Evolutionary conservation across 352 stramenopile species (phyloP), one percentile per base, ranked within the genome.

Genomic region (Pythium myriotylum): DNA sequence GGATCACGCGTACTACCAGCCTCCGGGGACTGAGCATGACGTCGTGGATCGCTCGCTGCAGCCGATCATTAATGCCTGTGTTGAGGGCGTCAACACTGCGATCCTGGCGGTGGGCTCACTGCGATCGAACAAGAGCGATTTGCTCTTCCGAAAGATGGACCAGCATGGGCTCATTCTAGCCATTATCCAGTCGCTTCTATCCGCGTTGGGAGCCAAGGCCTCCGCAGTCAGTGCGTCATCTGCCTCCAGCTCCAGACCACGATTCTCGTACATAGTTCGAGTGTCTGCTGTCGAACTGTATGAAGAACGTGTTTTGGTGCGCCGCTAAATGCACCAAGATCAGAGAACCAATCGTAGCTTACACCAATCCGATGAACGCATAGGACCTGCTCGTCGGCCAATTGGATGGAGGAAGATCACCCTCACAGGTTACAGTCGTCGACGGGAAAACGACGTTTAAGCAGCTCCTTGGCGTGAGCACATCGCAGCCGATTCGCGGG

Each of bases 241-340:
- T 2, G 13, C 17, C 14, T 26, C 24, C 1, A 33, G n/a, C 4
- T 4, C 19, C 2, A 65, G 41, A n/a, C 54, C 46, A 22, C 35
- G 20, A n/a, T 72, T 68, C 54, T 41, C 26, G 2, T 85, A 76
- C 54, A 72, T 65, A 13, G 29, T 90, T 3, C 63, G 59, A 1
- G 20, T 82, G 17, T 82, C 77, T 12, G 80, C 87, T 47, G 70
- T 70, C 24, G 81, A 90, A 53, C 54, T 88, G 1, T 81, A 77
- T 24, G 76, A 87, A 62, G 81, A 88, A 46, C 72, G 65, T 1
- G 84, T 87, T 61, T 70, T 54, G 20, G 81, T 77, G 33, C 62
- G 56, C 26, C 54, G 24, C 20, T n/a, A 35, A 35, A 35, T 35
- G 29, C 29, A 35, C 29, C 29, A 10, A 35, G 29, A 35, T 35